Evolutionary conservation across 345 rosid species (phyloP).

Genomic region (Litchi chinensis): DNA sequence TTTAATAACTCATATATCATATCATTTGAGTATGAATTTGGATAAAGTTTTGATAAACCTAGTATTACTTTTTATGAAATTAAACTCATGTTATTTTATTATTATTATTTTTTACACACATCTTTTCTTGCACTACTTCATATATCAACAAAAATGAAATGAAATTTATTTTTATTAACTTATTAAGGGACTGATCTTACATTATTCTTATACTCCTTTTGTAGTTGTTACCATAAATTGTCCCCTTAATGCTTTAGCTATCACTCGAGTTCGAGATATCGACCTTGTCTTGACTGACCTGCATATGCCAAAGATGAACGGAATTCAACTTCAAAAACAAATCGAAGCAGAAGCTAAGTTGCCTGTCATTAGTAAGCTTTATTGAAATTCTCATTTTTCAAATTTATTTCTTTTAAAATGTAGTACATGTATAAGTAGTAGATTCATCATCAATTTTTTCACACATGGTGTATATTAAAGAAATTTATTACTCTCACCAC

Average conservation of each 20-base stretch:
- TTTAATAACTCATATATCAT: no score
- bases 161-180: no score
- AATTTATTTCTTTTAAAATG: background rate
- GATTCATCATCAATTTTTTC: no score
- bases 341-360: background rate
- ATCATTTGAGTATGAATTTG: no score
- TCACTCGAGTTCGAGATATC: background rate
- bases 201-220: background rate
- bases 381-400: background rate
- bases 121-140: background rate
- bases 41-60: no score
- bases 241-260: background rate
- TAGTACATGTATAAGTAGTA: background rate
- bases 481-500: no score
- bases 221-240: background rate
- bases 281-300: background rate
- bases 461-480: no score
- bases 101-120: no score
- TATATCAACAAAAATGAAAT: no score
- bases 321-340: background rate
- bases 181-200: no score
- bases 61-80: no score
- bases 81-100: no score
- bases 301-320: background rate
- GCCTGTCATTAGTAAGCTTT: slow-evolving; percentile 1